These are phyloP conservation scores for Stephania yunnanensis DNA, from an alignment of 164 flowering plant genomes.

Conservation along the genomic window DNA sequence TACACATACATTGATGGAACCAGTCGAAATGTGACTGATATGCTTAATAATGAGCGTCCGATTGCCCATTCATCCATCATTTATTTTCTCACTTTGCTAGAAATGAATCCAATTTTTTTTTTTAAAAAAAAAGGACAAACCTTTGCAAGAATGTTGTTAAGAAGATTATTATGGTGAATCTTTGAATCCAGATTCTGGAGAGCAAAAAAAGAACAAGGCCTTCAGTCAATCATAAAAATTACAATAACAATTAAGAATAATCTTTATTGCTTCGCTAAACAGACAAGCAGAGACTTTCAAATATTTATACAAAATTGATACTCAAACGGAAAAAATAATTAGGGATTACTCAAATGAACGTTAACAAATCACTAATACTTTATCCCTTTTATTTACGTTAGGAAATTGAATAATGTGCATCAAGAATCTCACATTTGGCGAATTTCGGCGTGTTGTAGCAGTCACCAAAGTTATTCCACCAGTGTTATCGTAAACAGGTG, in stretches of 20 bases:
- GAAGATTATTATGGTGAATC: constrained; percentile 96
- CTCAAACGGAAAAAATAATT: too few species aligned
- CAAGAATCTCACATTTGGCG: constrained; percentile 74
- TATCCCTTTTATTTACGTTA: background rate
- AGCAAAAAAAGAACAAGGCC: constrained; percentile 1
- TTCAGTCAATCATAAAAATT: background rate
- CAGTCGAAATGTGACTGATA: background rate
- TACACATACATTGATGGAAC: background rate
- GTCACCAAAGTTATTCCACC: constrained; percentile 77
- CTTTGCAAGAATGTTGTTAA: constrained; percentile 89
- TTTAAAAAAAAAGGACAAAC: constrained; percentile 24
- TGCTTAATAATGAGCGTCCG: background rate
- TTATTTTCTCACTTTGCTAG: background rate
- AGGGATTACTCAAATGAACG: too few species aligned
- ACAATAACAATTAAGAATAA: background rate
- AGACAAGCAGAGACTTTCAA: background rate
- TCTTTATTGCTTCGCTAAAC: background rate
- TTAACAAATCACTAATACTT: too few species aligned
- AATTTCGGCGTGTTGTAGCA: constrained; percentile 93
- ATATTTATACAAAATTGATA: too few species aligned
- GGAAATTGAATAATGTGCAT: constrained; percentile 2
- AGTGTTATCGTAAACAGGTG: constrained; percentile 85
- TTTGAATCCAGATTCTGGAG: constrained; percentile 93
- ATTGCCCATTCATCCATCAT: background rate
- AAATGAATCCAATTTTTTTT: background rate